Evolutionary conservation across 768 basidiomycete species (phyloP).

Genomic region (Postia placenta): DNA sequence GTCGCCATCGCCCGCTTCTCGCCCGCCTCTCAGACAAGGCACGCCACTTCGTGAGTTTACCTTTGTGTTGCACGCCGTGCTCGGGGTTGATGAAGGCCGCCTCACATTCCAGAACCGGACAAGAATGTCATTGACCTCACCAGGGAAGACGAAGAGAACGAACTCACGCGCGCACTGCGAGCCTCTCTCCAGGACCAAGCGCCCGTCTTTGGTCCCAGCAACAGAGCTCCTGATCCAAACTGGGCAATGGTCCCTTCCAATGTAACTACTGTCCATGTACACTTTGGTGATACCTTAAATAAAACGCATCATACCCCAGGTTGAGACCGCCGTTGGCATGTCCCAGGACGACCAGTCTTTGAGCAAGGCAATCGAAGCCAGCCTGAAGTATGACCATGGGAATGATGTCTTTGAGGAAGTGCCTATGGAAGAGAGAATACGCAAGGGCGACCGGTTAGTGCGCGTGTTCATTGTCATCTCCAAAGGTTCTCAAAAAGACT

Average conservation of each 20-base stretch:
- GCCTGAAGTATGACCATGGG: constrained; percentile 38
- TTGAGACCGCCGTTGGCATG: constrained; percentile 25
- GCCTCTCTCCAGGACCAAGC: constrained; percentile 43
- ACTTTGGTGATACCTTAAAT: background rate
- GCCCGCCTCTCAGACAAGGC: constrained; percentile 14
- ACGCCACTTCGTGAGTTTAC: constrained; percentile 22
- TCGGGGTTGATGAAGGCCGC: no score
- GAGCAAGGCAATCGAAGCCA: constrained; percentile 68
- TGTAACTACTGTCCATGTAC: constrained; percentile 26
- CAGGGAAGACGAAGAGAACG: constrained; percentile 43
- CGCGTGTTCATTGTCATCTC: background rate
- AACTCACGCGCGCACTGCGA: constrained; percentile 45
- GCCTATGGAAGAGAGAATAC: constrained; percentile 44
- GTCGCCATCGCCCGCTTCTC: background rate
- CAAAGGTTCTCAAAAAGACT: constrained; percentile 1
- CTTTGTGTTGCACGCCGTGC: background rate
- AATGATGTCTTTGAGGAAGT: constrained; percentile 46
- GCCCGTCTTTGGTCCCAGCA: constrained; percentile 50
- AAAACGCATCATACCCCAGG: constrained; percentile 19
- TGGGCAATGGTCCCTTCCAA: constrained; percentile 71
- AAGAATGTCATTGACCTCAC: constrained; percentile 51
- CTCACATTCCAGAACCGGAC: no score
- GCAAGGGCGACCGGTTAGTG: constrained; percentile 54
- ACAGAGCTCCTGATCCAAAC: constrained; percentile 54
- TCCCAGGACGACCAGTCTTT: constrained; percentile 56